phyloP scores from a whole-genome alignment of 768 basidiomycete species.

The Calocybe cyanea region DNA sequence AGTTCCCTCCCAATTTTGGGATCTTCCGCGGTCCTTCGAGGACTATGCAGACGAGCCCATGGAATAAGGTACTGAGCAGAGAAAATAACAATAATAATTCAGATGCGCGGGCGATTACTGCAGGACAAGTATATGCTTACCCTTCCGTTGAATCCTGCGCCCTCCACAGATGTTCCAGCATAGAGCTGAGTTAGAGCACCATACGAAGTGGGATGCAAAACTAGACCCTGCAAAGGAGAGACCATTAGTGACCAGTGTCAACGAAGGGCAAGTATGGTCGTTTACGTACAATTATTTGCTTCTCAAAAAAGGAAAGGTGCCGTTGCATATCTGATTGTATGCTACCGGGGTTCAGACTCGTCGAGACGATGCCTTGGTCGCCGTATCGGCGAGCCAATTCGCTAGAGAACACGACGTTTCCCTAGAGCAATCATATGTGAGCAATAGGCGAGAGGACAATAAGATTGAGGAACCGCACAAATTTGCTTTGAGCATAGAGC shows the following conservation, averaged over 20 bases:
- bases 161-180: conserved; percentile 43
- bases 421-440: conserved; percentile 23
- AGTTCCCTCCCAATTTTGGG: conserved; percentile 28
- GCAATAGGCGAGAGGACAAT: not conserved
- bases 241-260: not conserved
- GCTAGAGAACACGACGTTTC: conserved; percentile 33
- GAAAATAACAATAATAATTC: not conserved
- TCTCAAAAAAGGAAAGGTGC: conserved; percentile 9
- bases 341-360: conserved; percentile 44
- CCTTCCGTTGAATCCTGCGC: conserved; percentile 40
- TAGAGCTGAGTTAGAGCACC: conserved; percentile 50
- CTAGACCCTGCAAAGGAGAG: not conserved
- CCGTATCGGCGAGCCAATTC: conserved; percentile 39
- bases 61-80: conserved; percentile 34
- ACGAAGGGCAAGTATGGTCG: no score
- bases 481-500: conserved; percentile 33
- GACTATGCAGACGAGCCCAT: conserved; percentile 34
- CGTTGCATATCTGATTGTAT: conserved; percentile 31
- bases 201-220: conserved; percentile 25
- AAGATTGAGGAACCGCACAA: conserved; percentile 17
- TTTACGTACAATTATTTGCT: not conserved
- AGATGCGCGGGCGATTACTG: not conserved
- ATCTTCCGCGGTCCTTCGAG: conserved; percentile 21
- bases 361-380: conserved; percentile 38
- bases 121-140: conserved; percentile 22